These are phyloP conservation scores for Alternaria rosae DNA, from an alignment of 2,329 filamentous ascomycete genomes.

Conservation along the genomic window DNA sequence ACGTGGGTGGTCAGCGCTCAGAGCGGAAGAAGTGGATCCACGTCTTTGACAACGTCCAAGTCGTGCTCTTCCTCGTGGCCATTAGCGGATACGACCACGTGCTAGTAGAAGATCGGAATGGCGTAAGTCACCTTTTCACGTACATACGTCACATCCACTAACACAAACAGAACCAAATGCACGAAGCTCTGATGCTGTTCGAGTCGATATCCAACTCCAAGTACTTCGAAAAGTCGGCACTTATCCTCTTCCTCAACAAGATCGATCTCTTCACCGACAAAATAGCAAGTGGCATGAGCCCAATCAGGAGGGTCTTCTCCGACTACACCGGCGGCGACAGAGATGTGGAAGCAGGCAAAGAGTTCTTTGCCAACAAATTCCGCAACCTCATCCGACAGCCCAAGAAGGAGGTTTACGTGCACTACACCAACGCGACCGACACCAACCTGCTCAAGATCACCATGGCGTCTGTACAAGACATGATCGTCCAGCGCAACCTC, in stretches of 20 bases:
- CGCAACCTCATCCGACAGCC: constrained; percentile 58
- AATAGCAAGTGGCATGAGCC: constrained; percentile 55
- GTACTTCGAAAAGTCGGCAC: constrained; percentile 60
- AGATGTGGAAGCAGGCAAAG: constrained; percentile 57
- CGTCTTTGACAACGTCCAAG: constrained; percentile 93
- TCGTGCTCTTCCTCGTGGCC: constrained; percentile 89
- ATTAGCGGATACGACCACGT: constrained; percentile 98
- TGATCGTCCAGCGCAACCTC: constrained; percentile 62
- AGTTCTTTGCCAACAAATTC: constrained; percentile 62
- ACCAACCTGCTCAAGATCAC: constrained; percentile 65
- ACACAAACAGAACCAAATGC: constrained; percentile 60
- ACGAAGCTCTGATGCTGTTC: constrained; percentile 62
- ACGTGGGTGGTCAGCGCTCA: constrained; percentile 89
- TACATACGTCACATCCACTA: constrained; percentile 8
- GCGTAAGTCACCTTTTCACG: constrained; percentile 66
- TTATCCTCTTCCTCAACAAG: constrained; percentile 63
- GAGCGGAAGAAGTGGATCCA: constrained; percentile 98
- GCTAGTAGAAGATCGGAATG: constrained; percentile 93
- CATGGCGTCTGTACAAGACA: constrained; percentile 62
- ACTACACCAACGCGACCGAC: constrained; percentile 62
- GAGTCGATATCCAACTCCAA: constrained; percentile 62
- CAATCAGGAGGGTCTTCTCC: constrained; percentile 59
- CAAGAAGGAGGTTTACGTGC: constrained; percentile 60
- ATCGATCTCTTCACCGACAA: constrained; percentile 62
- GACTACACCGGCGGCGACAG: constrained; percentile 55